A percentile compares a stretch with the other conserved stretches of the same genome.
phyloP scores from a whole-genome alignment of 2,329 filamentous ascomycete species.

The Aspergillus oerlinghausenensis region DNA sequence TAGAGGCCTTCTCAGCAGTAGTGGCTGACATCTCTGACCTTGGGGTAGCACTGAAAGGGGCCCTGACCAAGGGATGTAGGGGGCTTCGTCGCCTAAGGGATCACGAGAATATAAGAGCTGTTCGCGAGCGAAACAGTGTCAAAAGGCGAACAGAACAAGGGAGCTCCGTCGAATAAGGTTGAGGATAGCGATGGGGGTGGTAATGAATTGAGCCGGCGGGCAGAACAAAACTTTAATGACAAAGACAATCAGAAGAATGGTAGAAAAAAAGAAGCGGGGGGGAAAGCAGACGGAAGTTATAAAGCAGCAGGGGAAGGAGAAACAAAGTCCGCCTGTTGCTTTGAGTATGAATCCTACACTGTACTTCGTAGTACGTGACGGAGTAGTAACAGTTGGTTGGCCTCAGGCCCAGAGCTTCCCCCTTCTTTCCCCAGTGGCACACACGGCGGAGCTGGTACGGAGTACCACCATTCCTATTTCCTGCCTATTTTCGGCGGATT shows the following conservation, averaged over 20 bases:
- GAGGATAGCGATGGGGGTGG: neutral
- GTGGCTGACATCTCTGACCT: slow-evolving; percentile 53
- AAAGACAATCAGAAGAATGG: neutral
- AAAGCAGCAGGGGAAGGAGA: slow-evolving; percentile 9
- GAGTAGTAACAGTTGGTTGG: neutral
- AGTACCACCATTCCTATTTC: neutral
- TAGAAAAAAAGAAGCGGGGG: neutral
- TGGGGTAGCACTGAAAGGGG: slow-evolving; percentile 57
- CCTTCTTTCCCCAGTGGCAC: neutral
- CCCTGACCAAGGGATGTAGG: slow-evolving; percentile 97
- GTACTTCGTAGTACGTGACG: neutral
- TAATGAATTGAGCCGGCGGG: neutral
- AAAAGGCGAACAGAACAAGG: slow-evolving; percentile 6
- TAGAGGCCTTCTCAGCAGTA: slow-evolving; percentile 48
- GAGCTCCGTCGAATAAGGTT: slow-evolving; percentile 4
- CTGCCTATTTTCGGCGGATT: neutral
- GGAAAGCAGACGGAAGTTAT: neutral
- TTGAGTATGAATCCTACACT: slow-evolving; percentile 6
- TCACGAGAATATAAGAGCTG: slow-evolving; percentile 9
- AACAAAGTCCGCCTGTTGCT: slow-evolving; percentile 9
- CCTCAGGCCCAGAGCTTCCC: neutral
- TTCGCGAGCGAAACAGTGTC: slow-evolving; percentile 1
- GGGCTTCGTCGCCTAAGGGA: slow-evolving; percentile 71
- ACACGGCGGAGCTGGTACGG: too few relatives aligned
- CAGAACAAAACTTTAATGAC: neutral